Base-by-base conservation (phyloP, 345 rosid species). In the Pseudoturritis turrita region DNA sequence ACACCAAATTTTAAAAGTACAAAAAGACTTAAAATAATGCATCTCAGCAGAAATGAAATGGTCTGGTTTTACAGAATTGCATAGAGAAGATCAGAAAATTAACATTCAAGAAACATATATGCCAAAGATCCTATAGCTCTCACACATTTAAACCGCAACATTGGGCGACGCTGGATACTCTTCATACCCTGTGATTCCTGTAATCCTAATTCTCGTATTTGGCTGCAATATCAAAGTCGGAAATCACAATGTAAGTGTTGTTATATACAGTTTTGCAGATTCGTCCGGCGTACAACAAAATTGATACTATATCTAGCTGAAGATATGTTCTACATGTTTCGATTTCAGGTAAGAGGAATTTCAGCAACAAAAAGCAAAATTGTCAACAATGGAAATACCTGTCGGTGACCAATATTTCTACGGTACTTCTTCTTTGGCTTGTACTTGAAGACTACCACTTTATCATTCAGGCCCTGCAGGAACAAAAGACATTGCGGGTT, bases 381-480 rank as follows among this genome's bases (percentile, higher is more conserved):
- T 11, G 44, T 54, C 10, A 35, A 31, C n/a, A 44, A 10, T 56
- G 58, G 40, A 28, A 53, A 6, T 82, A 95, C 99, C 99, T 95
- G 99, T 18, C 99, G 79, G 62, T 95, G 99, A 47, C 99, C 99
- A 35, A 91, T 95, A 72, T 91, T 95, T 80, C 99, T 91, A 70
- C 96, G 82, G 72, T 95, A 95, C 70, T 89, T 88, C 80, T 95
- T 95, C 86, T 95, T 95, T 78, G 76, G 87, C 87, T 91, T 95
- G 61, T 95, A 95, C 83, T 95, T 95, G 85, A 88, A 95, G 61
- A 95, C 96, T 4, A 87, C 78, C 10, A 88, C 96, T 83, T 95
- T 95, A 43, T 81, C 80, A 81, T 95, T 70, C 51, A 87, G 71
- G 51, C 97, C 99, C 99, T 95, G 88, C 74, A 77, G 19, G 3